These are phyloP conservation scores for Thermomucor indicae-seudaticae DNA, from an alignment of 371 early-diverging fungal genomes.

Conservation along the genomic window DNA sequence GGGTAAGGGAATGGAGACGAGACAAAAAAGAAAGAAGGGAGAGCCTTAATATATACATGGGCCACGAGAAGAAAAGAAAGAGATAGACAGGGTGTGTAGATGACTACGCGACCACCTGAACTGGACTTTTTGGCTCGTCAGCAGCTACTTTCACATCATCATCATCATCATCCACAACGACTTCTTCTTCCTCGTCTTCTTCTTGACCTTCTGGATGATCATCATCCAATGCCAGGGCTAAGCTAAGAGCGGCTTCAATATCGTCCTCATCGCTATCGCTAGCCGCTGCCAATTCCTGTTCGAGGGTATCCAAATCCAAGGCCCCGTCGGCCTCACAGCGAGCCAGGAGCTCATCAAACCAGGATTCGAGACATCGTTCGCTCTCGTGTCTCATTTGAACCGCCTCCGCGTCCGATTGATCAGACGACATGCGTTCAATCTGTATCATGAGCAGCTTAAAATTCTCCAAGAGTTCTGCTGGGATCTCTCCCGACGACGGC, in stretches of 20 bases:
- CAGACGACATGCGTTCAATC: constrained; percentile 33
- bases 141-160: neutral
- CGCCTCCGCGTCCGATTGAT: constrained; percentile 30
- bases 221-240: constrained; percentile 4
- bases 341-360: constrained; percentile 44
- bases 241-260: constrained; percentile 9
- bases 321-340: constrained; percentile 39
- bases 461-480: constrained; percentile 36
- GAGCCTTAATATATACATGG: no score
- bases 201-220: constrained; percentile 3
- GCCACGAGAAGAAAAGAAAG: neutral
- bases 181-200: constrained; percentile 5
- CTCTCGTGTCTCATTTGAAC: constrained; percentile 34
- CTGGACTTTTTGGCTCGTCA: constrained; percentile 4
- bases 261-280: constrained; percentile 22
- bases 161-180: constrained; percentile 4
- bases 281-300: constrained; percentile 12
- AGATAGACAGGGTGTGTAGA: neutral
- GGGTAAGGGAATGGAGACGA: neutral
- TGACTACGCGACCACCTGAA: neutral
- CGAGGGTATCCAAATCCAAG: constrained; percentile 17
- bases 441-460: constrained; percentile 38
- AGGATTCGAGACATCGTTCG: constrained; percentile 35
- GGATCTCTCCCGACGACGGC: constrained; percentile 40
- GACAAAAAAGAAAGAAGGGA: no score